Percentiles rank a stretch among this genome's conserved stretches.
Conservation (phyloP, 2,329 filamentous ascomycete genomes). For the Talaromyces sp. region DNA sequence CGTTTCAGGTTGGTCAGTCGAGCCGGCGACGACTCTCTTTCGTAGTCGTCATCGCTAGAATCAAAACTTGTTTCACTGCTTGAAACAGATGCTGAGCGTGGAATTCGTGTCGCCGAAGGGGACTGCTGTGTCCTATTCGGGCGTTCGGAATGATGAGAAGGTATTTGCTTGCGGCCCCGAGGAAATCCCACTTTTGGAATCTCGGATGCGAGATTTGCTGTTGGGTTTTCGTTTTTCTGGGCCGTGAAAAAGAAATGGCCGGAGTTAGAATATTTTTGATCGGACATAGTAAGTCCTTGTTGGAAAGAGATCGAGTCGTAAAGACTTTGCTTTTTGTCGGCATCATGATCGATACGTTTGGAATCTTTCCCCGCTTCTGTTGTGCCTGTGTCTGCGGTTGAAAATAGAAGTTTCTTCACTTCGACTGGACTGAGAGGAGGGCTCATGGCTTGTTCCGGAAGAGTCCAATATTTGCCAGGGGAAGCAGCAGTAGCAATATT, state of each 20-base stretch:
- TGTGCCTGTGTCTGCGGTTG: constrained; percentile 6
- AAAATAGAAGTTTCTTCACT: constrained; percentile 44
- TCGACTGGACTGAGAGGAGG: constrained; percentile 38
- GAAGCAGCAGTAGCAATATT: neutral
- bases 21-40: constrained; percentile 18
- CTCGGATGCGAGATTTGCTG: neutral
- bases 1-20: constrained; percentile 24
- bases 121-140: neutral
- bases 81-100: constrained; percentile 22
- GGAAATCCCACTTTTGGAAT: constrained; percentile 39
- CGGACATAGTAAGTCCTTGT: constrained; percentile 42
- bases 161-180: constrained; percentile 5
- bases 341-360: constrained; percentile 15
- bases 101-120: neutral
- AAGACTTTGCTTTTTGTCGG: constrained; percentile 30
- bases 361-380: constrained; percentile 9
- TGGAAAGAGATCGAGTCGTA: constrained; percentile 52
- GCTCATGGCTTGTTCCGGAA: constrained; percentile 28
- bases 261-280: constrained; percentile 50
- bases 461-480: neutral
- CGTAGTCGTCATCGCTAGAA: constrained; percentile 15
- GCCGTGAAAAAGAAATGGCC: constrained; percentile 43
- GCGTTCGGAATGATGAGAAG: neutral
- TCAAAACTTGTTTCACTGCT: constrained; percentile 22
- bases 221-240: neutral